Evolutionary conservation across 352 stramenopile genomes (phyloP), one percentile per base, ranked within the genome.

Genomic region (Globisporangium radiosum): DNA sequence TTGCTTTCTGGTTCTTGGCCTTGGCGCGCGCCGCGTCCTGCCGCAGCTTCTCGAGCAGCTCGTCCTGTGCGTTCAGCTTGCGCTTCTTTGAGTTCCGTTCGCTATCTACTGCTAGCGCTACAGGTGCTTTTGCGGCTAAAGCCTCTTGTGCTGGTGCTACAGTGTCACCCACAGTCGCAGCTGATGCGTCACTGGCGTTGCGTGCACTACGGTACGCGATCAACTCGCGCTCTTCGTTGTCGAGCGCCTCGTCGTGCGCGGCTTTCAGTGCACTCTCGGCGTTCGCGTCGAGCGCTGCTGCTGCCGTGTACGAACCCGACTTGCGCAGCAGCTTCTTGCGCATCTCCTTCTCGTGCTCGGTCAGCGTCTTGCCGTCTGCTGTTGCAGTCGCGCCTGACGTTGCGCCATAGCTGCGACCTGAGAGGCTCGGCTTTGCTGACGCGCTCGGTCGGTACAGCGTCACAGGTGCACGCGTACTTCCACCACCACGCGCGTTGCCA

Each of bases 1-100:
- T 92, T n/a, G 68, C 60, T 58, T 92, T 92, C 37, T 78, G 66
- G 55, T 92, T 92, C 65, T 90, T 90, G 36, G 72, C 75, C 48
- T 85, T 89, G 59, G 85, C 86, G 51, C 73, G 71, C 13, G 67
- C 73, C 7, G 75, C 81, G 45, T 90, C 77, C 43, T 88, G 73
- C 9, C 83, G 66, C 57, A 92, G 44, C 40, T 81, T 80, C 33
- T 87, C 80, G 53, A 92, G 65, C 37, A 92, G 59, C 45, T 88
- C 71, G 11, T 92, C 76, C 49, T 92, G 83, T 13, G 73, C 74
- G 8, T 66, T 89, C 38, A 78, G 57, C 59, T 88, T 87, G 37
- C 82, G 77, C 63, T 92, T 92, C 60, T 75, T 80, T 37, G 38
- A 44, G 17, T 51, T 62, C 17, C 15, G 17, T 4, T 65, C 36